Base-by-base conservation (phyloP, 2,329 filamentous ascomycete genomes). In the Verticillium nubilum region DNA sequence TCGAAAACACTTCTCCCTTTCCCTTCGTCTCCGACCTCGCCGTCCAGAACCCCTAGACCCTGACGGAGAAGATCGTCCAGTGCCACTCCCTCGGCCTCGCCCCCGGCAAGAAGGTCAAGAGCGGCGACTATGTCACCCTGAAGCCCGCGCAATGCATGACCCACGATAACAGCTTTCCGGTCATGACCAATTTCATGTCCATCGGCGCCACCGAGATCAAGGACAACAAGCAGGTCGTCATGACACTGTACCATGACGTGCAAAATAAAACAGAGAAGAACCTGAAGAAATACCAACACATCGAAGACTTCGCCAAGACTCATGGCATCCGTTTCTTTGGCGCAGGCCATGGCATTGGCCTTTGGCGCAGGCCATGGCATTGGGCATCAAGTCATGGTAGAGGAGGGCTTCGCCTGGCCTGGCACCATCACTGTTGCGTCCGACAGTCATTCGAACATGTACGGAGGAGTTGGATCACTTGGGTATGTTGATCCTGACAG, bases 61-160 rank as follows among this genome's bases (percentile, higher is more conserved):
- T 97, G 57, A 95, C 91, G 2, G 93, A 97, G 73, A 97, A 97
- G 80, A 97, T 97, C 61, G 88, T 97, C 0, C 93, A 97, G 72
- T 77, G 82, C 17, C 88, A 96, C 73, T 83, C 91, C 0, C 81
- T 92, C n/a, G 91, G 87, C 10, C 82, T 97, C 1, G 75, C 90
- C 1, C 73, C 85, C 12, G 91, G 86, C 61, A 96, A 97, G 76
- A 78, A 82, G 60, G 90, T 97, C 68, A 83, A 82, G 67, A 80
- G 84, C 4, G 92, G 93, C 69, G 92, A 97, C 80, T 97, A 95
- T 78, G 86, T 97, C 60, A 89, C 84, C 0, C 80, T 96, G 19
- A 15, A 29, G 10, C 90, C 91, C 1, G 81, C 88, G 63, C 81
- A 83, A 60, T 90, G 87, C 75, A 94, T 97, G 89, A 92, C 90